Percentiles rank a stretch among this genome's conserved stretches.
phyloP scores from a whole-genome alignment of 306 rosid genomes.

The Lagenaria siceraria region DNA sequence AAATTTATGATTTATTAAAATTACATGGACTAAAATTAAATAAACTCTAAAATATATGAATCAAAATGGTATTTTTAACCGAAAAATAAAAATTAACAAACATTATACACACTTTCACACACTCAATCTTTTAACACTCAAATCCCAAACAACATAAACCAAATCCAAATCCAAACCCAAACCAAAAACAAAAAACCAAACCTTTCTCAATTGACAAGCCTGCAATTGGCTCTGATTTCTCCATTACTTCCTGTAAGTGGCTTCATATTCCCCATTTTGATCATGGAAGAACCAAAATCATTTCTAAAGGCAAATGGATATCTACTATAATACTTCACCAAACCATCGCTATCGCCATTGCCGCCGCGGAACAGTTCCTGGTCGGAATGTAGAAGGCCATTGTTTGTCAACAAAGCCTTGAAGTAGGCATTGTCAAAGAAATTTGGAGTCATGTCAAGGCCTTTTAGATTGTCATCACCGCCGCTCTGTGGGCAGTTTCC shows the following conservation, averaged over 20 bases:
- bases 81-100: background rate
- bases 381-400: constrained; percentile 29
- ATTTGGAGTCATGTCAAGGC: background rate
- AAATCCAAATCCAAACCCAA: background rate
- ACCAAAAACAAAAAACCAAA: too few species aligned
- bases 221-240: constrained; percentile 19
- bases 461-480: constrained; percentile 1
- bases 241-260: constrained; percentile 21
- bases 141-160: background rate
- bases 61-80: too few species aligned
- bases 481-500: constrained; percentile 14
- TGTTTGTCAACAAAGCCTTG: constrained; percentile 6
- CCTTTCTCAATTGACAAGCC: constrained; percentile 9
- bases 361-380: constrained; percentile 23
- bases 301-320: background rate
- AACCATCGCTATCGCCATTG: constrained; percentile 4
- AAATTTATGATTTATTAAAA: too few species aligned
- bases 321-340: constrained; percentile 11
- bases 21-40: too few species aligned
- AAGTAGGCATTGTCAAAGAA: constrained; percentile 16
- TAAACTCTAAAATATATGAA: background rate
- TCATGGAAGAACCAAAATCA: constrained; percentile 21
- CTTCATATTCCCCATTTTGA: constrained; percentile 28
- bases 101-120: background rate
- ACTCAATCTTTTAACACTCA: background rate